Evolutionary conservation across 2,329 filamentous ascomycete genomes (phyloP).

Genomic region (Hymenoscyphus repandus): DNA sequence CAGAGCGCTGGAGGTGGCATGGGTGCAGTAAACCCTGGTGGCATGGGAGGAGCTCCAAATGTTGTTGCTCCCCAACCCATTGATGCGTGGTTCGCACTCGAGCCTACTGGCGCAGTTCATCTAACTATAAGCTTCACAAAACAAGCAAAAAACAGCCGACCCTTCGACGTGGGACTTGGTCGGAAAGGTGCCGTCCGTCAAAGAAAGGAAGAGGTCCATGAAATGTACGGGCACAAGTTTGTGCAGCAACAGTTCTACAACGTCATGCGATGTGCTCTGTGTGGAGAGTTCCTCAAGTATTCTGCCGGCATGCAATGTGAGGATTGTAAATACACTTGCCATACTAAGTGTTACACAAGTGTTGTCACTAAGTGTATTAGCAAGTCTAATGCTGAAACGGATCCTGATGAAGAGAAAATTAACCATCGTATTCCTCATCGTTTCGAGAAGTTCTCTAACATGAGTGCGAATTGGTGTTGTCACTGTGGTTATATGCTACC

Average conservation of each 20-base stretch:
- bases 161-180: conserved; percentile 83
- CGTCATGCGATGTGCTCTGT: conserved; percentile 98
- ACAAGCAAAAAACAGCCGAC: conserved; percentile 75
- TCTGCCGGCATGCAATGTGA: conserved; percentile 98
- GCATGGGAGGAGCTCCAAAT: conserved; percentile 27
- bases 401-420: conserved; percentile 98
- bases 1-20: conserved; percentile 31
- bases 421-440: conserved; percentile 98
- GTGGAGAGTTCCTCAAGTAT: conserved; percentile 97
- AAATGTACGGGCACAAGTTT: conserved; percentile 99
- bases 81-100: conserved; percentile 94
- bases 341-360: conserved; percentile 93
- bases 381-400: conserved; percentile 97
- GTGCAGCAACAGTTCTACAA: conserved; percentile 99
- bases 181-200: conserved; percentile 95
- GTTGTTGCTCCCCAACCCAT: conserved; percentile 51
- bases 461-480: conserved; percentile 98
- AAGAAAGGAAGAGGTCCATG: conserved; percentile 95
- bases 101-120: conserved; percentile 89
- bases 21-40: conserved; percentile 22
- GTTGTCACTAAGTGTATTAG: conserved; percentile 99
- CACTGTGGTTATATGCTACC: conserved; percentile 96
- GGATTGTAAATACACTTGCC: conserved; percentile 99
- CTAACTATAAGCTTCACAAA: conserved; percentile 90
- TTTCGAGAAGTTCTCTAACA: conserved; percentile 93